A percentile compares a stretch with the other conserved stretches of the same genome.
phyloP scores from a whole-genome alignment of 805 yeast species.

The Yarrowia osloensis region DNA sequence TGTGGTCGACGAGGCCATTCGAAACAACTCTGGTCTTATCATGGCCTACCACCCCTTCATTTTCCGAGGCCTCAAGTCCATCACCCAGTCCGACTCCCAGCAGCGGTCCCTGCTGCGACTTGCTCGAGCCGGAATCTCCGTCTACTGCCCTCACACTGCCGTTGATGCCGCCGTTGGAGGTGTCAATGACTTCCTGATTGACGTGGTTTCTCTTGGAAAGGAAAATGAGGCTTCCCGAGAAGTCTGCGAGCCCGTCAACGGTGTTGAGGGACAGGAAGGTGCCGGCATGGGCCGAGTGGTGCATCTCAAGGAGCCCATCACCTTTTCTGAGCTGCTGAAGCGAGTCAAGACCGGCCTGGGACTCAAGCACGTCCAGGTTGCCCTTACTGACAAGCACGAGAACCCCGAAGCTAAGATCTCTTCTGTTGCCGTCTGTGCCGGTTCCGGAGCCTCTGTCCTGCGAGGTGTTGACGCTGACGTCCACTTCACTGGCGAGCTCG shows the following conservation, averaged over 20 bases:
- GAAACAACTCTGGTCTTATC: constrained; percentile 54
- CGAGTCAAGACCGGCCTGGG: constrained; percentile 57
- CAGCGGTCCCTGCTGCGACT: constrained; percentile 73
- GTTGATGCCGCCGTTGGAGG: constrained; percentile 92
- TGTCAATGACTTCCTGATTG: constrained; percentile 88
- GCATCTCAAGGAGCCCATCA: constrained; percentile 48
- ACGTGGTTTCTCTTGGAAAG: constrained; percentile 51
- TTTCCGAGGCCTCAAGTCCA: constrained; percentile 79
- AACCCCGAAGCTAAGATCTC: constrained; percentile 38
- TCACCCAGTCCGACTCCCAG: constrained; percentile 73
- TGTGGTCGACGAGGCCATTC: constrained; percentile 85
- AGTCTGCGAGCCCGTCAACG: constrained; percentile 51
- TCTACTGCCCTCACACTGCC: constrained; percentile 94
- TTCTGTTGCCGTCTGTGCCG: constrained; percentile 87
- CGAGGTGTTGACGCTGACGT: constrained; percentile 60
- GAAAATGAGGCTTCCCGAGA: constrained; percentile 37
- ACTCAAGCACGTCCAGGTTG: constrained; percentile 64
- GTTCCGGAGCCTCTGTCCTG: constrained; percentile 85
- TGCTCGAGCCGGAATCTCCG: constrained; percentile 77
- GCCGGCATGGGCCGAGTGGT: constrained; percentile 86
- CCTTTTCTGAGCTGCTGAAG: constrained; percentile 50
- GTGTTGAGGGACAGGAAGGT: constrained; percentile 46
- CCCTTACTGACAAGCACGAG: constrained; percentile 44
- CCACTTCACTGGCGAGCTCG: constrained; percentile 86
- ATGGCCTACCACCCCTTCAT: constrained; percentile 95